Percentiles rank a stretch among this genome's conserved stretches.
Conservation (phyloP, 371 early-diverging fungal species). For the Circinella umbellata region DNA sequence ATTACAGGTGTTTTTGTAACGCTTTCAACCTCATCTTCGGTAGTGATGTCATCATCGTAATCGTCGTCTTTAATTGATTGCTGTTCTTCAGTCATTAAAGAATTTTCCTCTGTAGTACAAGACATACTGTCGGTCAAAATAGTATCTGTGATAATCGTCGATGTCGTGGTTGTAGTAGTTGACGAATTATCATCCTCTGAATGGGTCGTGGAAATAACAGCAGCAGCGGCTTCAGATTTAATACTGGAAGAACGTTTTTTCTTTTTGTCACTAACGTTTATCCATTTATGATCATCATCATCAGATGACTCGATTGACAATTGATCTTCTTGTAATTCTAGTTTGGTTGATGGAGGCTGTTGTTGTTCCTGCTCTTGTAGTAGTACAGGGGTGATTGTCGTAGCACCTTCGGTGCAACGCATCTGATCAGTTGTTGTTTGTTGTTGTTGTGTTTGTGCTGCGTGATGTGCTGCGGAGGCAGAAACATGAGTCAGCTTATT, state of each 20-base stretch:
- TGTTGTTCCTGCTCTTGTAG: constrained; percentile 8
- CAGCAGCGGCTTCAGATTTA: background rate
- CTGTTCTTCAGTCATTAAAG: background rate
- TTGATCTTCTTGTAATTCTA: background rate
- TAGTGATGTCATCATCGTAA: constrained; percentile 3
- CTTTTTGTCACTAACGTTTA: constrained; percentile 17
- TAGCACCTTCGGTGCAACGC: background rate
- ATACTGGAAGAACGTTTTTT: constrained; percentile 6
- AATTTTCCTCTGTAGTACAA: background rate
- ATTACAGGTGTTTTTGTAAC: constrained; percentile 11
- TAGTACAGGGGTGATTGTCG: constrained; percentile 1
- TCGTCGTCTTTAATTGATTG: background rate
- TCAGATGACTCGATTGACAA: background rate
- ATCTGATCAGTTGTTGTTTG: background rate
- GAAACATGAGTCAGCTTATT: background rate
- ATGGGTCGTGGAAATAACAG: background rate
- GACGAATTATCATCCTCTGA: background rate
- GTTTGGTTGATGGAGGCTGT: background rate
- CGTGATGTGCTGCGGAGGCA: constrained; percentile 4
- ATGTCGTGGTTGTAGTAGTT: background rate
- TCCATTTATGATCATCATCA: constrained; percentile 9
- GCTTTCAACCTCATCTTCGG: background rate
- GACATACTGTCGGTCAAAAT: no score
- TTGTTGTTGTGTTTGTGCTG: constrained; percentile 8
- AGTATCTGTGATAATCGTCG: background rate